A percentile compares a stretch with the other conserved stretches of the same genome.
Evolutionary conservation across 768 basidiomycete genomes (phyloP).

Genomic region (Amanita phalloides): DNA sequence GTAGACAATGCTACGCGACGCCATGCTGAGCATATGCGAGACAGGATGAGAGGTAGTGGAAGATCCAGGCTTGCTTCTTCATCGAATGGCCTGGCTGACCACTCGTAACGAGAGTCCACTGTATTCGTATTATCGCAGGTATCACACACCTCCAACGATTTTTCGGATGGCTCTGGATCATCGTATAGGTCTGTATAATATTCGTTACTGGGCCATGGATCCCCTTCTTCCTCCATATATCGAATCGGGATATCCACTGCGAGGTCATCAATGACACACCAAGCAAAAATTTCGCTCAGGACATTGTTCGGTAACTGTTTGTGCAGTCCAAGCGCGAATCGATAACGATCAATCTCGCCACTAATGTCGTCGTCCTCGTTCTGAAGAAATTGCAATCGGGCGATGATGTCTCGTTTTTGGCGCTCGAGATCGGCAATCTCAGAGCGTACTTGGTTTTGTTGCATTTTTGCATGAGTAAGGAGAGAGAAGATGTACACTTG

Average conservation of each 20-base stretch:
- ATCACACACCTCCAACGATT: no score
- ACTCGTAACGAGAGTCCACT: background rate
- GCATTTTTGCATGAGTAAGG: background rate
- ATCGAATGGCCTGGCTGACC: background rate
- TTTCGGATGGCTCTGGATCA: background rate
- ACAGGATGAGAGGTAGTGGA: background rate
- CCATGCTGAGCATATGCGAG: background rate
- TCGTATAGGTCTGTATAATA: background rate
- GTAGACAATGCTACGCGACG: background rate
- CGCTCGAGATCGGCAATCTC: no score
- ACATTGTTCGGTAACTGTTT: background rate
- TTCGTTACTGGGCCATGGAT: background rate
- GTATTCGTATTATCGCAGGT: no score
- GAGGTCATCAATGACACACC: background rate
- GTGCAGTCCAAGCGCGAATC: background rate
- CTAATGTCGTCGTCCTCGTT: no score
- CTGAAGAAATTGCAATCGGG: no score
- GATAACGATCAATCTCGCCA: background rate
- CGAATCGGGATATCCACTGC: background rate
- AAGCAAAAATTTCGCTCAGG: background rate
- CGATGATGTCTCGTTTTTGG: no score
- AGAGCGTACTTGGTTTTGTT: no score
- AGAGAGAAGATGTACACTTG: background rate
- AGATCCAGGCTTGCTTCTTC: no score
- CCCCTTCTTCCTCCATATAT: background rate